These are phyloP conservation scores for Termitomyces heimii DNA, from an alignment of 768 basidiomycete species.

Conservation along the genomic window DNA sequence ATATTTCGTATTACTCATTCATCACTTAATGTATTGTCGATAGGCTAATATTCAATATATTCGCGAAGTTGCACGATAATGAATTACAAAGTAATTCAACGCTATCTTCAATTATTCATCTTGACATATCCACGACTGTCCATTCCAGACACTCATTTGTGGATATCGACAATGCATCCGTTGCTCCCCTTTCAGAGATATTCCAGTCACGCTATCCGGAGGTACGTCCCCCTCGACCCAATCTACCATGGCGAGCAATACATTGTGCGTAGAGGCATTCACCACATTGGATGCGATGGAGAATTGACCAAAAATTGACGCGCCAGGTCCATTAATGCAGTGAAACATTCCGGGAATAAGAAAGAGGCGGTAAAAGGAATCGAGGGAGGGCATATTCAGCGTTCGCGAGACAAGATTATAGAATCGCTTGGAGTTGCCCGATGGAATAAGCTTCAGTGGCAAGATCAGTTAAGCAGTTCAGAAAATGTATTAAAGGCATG, in stretches of 20 bases:
- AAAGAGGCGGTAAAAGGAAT: slow-evolving; percentile 10
- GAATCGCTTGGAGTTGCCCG: slow-evolving; percentile 4
- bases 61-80: not conserved
- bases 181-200: not conserved
- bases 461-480: not conserved
- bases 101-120: too few relatives aligned
- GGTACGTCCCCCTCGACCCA: not conserved
- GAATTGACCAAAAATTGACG: not conserved
- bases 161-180: slow-evolving; percentile 3
- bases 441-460: not conserved
- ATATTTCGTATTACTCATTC: not conserved
- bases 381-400: not conserved
- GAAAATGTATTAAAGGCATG: not conserved
- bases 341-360: slow-evolving; percentile 2
- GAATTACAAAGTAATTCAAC: not conserved
- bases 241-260: slow-evolving; percentile 1
- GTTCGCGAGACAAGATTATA: slow-evolving; percentile 5
- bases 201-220: not conserved
- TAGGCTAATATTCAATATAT: not conserved
- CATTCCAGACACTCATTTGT: slow-evolving; percentile 1
- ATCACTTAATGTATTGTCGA: not conserved
- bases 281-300: not conserved
- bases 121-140: not conserved
- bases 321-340: slow-evolving; percentile 1
- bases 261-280: slow-evolving; percentile 2